A percentile compares a stretch with the other conserved stretches of the same genome.
These are phyloP conservation scores for Sarocladium kiliense DNA, from an alignment of 2,329 filamentous ascomycete genomes.

Conservation along the genomic window DNA sequence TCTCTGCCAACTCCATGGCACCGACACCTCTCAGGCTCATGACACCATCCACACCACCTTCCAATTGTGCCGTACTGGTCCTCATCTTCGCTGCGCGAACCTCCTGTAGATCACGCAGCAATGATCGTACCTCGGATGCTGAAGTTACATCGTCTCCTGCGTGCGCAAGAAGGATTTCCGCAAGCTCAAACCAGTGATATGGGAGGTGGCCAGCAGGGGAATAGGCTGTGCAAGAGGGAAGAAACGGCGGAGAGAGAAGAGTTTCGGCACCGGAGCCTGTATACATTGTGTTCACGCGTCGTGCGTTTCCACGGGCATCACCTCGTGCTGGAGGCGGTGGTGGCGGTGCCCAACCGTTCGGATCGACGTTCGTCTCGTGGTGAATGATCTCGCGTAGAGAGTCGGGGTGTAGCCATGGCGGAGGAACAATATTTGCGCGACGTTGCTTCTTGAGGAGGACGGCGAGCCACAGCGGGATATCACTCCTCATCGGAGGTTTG, in stretches of 20 bases:
- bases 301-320: conserved; percentile 39
- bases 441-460: conserved; percentile 91
- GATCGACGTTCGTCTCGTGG: conserved; percentile 69
- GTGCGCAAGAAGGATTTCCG: conserved; percentile 79
- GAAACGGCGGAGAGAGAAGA: conserved; percentile 66
- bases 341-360: conserved; percentile 70
- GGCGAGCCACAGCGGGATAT: conserved; percentile 89
- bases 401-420: conserved; percentile 77
- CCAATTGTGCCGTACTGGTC: conserved; percentile 65
- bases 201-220: conserved; percentile 69
- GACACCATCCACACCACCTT: conserved; percentile 67
- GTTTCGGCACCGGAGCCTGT: conserved; percentile 20
- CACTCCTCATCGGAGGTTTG: conserved; percentile 72
- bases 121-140: conserved; percentile 65
- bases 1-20: conserved; percentile 88
- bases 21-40: conserved; percentile 70
- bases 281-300: conserved; percentile 21
- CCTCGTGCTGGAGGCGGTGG: conserved; percentile 58
- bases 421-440: conserved; percentile 86
- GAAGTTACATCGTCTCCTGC: conserved; percentile 77
- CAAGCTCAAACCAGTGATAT: conserved; percentile 93
- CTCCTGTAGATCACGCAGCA: conserved; percentile 79
- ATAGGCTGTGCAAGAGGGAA: conserved; percentile 66
- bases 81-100: conserved; percentile 86
- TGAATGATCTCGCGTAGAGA: conserved; percentile 74